A percentile compares a stretch with the other conserved stretches of the same genome.
phyloP scores from a whole-genome alignment of 129 eudicot species.

The Tagetes patula region DNA sequence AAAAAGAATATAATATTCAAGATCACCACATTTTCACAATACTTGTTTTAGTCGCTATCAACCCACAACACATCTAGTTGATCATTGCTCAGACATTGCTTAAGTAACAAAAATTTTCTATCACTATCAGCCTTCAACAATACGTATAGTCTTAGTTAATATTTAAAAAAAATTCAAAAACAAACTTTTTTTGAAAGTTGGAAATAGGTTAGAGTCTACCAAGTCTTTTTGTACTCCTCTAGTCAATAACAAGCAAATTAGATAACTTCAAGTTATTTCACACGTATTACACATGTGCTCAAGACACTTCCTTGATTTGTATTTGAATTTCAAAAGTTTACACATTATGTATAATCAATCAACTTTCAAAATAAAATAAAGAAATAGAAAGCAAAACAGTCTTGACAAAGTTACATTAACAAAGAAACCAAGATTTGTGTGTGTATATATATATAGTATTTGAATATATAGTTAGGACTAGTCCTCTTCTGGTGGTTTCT shows the following conservation, averaged over 20 bases:
- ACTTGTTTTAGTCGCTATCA: too few relatives aligned
- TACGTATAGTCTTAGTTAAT: too few relatives aligned
- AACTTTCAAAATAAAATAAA: slow-evolving; percentile 11
- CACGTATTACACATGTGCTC: slow-evolving; percentile 19
- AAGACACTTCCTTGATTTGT: slow-evolving; percentile 31
- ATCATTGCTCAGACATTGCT: too few relatives aligned
- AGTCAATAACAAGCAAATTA: background rate
- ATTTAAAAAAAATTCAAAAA: too few relatives aligned
- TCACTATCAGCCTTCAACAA: too few relatives aligned
- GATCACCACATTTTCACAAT: too few relatives aligned
- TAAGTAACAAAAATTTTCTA: too few relatives aligned
- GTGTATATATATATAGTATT: slow-evolving; percentile 23
- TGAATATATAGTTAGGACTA: slow-evolving; percentile 14
- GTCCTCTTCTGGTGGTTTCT: slow-evolving; percentile 34
- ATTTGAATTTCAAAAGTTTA: slow-evolving; percentile 22
- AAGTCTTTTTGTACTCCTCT: too few relatives aligned
- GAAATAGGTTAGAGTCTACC: too few relatives aligned
- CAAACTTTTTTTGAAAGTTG: too few relatives aligned
- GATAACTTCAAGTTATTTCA: background rate
- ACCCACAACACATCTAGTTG: too few relatives aligned
- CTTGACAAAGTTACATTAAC: slow-evolving; percentile 29
- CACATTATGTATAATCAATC: slow-evolving; percentile 22
- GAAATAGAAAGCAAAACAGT: background rate
- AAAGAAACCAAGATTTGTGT: slow-evolving; percentile 25
- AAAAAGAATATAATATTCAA: too few relatives aligned